Percentiles rank a stretch among this genome's conserved stretches.
phyloP scores from a whole-genome alignment of 2,329 filamentous ascomycete species.

The Fusarium xyrophilum region DNA sequence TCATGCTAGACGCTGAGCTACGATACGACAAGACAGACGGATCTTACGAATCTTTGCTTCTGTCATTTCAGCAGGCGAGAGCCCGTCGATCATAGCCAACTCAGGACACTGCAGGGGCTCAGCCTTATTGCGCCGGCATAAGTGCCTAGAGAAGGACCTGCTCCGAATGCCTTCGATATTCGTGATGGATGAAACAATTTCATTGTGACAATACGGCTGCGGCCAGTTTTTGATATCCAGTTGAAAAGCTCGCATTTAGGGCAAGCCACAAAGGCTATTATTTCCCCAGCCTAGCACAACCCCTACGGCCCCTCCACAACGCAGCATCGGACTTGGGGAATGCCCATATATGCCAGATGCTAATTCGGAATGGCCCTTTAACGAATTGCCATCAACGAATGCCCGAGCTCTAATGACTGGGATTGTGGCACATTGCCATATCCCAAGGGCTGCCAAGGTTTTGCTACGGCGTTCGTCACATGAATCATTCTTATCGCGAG shows the following conservation, averaged over 20 bases:
- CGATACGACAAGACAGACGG: background rate
- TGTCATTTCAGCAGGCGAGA: constrained; percentile 29
- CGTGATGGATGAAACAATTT: background rate
- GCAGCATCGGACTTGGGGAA: constrained; percentile 29
- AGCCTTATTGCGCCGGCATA: constrained; percentile 28
- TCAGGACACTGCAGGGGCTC: constrained; percentile 15
- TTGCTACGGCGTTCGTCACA: constrained; percentile 17
- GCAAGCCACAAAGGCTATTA: constrained; percentile 25
- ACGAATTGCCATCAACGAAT: constrained; percentile 29
- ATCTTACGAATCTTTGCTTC: constrained; percentile 13
- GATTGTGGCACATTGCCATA: constrained; percentile 15
- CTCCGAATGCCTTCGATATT: background rate
- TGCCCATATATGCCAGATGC: constrained; percentile 33
- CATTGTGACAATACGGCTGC: background rate
- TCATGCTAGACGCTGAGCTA: background rate
- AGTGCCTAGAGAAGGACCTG: background rate
- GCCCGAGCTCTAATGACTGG: background rate
- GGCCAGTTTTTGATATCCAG: background rate
- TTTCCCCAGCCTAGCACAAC: constrained; percentile 1
- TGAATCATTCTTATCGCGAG: constrained; percentile 9
- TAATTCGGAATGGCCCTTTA: constrained; percentile 35
- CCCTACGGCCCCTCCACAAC: background rate
- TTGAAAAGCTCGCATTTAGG: background rate
- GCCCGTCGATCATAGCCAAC: constrained; percentile 31
- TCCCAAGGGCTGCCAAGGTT: background rate